Evolutionary conservation across 2,329 filamentous ascomycete genomes (phyloP).

Genomic region (Microdochium paspali): DNA sequence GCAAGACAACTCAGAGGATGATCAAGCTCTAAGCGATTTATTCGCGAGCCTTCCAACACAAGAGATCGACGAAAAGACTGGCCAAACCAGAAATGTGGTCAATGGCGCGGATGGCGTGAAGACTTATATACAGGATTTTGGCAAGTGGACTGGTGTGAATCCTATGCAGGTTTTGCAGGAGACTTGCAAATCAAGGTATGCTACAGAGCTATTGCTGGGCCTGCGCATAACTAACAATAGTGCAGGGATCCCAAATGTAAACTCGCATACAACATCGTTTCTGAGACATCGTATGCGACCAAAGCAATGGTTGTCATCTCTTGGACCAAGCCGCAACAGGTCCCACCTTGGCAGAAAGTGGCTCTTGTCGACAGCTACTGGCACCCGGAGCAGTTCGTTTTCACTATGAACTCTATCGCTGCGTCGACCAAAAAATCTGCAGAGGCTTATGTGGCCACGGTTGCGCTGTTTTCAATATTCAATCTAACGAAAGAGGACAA

Average conservation of each 20-base stretch:
- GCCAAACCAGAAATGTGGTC: slow-evolving; percentile 47
- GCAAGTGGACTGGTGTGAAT: slow-evolving; percentile 67
- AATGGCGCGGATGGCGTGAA: slow-evolving; percentile 42
- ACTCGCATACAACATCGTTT: slow-evolving; percentile 60
- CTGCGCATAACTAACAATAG: slow-evolving; percentile 2
- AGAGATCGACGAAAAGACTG: slow-evolving; percentile 47
- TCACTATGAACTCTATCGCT: slow-evolving; percentile 68
- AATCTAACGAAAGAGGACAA: slow-evolving; percentile 76
- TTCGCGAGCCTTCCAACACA: slow-evolving; percentile 53
- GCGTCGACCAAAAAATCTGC: slow-evolving; percentile 73
- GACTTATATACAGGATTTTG: slow-evolving; percentile 70
- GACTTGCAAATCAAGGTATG: slow-evolving; percentile 71
- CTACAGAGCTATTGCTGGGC: slow-evolving; percentile 8
- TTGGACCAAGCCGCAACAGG: slow-evolving; percentile 68
- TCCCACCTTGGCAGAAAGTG: slow-evolving; percentile 11
- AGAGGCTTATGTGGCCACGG: slow-evolving; percentile 75
- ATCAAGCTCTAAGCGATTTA: slow-evolving; percentile 38
- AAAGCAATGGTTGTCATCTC: slow-evolving; percentile 64
- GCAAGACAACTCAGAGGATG: slow-evolving; percentile 45
- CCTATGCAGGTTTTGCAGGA: slow-evolving; percentile 76
- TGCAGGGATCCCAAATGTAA: slow-evolving; percentile 59
- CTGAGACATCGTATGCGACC: slow-evolving; percentile 64
- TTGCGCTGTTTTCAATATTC: slow-evolving; percentile 74
- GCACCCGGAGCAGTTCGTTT: slow-evolving; percentile 44
- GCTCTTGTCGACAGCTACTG: slow-evolving; percentile 32